Percentiles rank a stretch among this genome's conserved stretches.
phyloP scores from a whole-genome alignment of 148 eudicot species.

The Heliosperma pusillum region DNA sequence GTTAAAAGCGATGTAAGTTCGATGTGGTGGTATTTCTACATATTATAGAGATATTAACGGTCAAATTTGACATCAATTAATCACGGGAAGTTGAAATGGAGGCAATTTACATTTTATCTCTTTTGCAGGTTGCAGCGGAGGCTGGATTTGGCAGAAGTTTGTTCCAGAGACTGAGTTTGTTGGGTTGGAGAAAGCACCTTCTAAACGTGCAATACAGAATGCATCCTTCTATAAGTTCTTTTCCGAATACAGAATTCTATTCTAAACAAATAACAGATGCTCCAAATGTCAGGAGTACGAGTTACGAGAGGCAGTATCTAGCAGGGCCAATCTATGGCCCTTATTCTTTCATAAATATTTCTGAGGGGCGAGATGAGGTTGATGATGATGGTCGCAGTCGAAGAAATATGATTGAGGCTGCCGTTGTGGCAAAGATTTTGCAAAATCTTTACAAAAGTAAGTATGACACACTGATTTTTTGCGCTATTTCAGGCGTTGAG shows the following conservation, averaged over 20 bases:
- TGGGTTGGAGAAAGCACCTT: conserved; percentile 45
- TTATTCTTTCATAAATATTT: conserved; percentile 40
- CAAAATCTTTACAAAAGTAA: conserved; percentile 40
- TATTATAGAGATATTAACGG: too few species aligned
- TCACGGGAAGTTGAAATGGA: too few species aligned
- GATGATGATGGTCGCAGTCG: too few species aligned
- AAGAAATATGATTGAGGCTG: conserved; percentile 36
- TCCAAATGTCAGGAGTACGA: conserved; percentile 23
- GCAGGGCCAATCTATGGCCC: conserved; percentile 26
- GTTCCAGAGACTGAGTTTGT: conserved; percentile 40
- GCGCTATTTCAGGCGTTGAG: too few species aligned
- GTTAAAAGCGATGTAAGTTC: too few species aligned
- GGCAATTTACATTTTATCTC: too few species aligned
- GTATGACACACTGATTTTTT: too few species aligned
- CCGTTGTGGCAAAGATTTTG: conserved; percentile 32
- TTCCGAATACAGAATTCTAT: conserved; percentile 43
- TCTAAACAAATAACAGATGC: conserved; percentile 32
- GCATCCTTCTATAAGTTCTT: conserved; percentile 63
- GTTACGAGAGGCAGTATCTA: conserved; percentile 21
- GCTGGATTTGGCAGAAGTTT: conserved; percentile 58
- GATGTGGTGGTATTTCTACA: too few species aligned
- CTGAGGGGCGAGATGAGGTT: too few species aligned
- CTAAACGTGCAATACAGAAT: conserved; percentile 52
- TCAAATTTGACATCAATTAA: too few species aligned
- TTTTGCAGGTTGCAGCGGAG: conserved; percentile 29